phyloP scores from a whole-genome alignment of 139 green algal genomes.

The Bryopsis sp. region DNA sequence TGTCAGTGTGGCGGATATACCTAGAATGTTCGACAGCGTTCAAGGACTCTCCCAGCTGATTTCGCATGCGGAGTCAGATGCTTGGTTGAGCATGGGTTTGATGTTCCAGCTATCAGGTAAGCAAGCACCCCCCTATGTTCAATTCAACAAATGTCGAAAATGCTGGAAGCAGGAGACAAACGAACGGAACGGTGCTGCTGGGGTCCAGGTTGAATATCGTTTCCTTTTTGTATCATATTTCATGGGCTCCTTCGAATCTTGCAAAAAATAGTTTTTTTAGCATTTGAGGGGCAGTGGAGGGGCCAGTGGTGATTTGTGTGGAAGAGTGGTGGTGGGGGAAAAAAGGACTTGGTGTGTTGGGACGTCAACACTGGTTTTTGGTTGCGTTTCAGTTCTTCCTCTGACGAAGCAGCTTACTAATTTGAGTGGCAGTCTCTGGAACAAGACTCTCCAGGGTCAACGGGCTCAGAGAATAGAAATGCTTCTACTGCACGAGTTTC shows the following conservation, averaged over 20 bases:
- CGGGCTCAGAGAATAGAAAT: constrained; percentile 95
- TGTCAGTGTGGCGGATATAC: constrained; percentile 25
- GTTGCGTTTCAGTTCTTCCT: constrained; percentile 40
- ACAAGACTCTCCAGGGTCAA: constrained; percentile 67
- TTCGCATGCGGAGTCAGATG: constrained; percentile 71
- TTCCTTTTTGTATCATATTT: too few relatives aligned
- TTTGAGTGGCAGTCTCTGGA: constrained; percentile 76
- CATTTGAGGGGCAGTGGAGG: too few relatives aligned
- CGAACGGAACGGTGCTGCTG: too few relatives aligned
- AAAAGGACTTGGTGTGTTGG: neutral
- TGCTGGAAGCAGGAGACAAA: too few relatives aligned
- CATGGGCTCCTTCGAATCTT: too few relatives aligned
- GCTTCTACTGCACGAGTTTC: constrained; percentile 98
- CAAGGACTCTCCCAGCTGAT: constrained; percentile 62
- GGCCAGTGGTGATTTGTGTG: too few relatives aligned
- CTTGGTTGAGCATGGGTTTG: constrained; percentile 84
- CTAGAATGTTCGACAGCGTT: constrained; percentile 32
- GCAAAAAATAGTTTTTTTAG: too few relatives aligned
- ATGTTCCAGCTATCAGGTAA: constrained; percentile 59
- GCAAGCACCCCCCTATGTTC: too few relatives aligned
- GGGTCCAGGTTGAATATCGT: too few relatives aligned
- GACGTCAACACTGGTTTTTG: neutral
- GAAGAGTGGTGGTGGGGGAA: neutral
- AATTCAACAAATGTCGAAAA: too few relatives aligned
- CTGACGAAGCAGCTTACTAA: constrained; percentile 75